Percentiles rank a stretch among this genome's conserved stretches.
These are phyloP conservation scores for Ceratobasidium sp. DNA, from an alignment of 1,284 basidiomycete genomes.

Conservation along the genomic window DNA sequence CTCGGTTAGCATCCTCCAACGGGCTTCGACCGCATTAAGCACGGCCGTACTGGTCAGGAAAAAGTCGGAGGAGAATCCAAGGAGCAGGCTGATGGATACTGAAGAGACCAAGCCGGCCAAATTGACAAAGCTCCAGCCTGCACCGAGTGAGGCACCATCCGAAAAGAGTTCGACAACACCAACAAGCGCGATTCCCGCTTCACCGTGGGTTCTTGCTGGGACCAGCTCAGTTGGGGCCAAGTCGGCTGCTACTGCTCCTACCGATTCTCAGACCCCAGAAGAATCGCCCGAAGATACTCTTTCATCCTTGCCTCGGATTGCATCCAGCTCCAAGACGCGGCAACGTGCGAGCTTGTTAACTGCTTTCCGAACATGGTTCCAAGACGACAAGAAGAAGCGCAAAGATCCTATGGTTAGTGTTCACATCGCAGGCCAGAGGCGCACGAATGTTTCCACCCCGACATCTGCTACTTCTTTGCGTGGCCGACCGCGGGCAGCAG, in stretches of 20 bases:
- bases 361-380: constrained; percentile 79
- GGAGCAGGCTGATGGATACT: constrained; percentile 16
- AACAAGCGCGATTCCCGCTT: constrained; percentile 18
- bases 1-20: constrained; percentile 92
- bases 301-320: constrained; percentile 26
- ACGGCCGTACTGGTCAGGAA: constrained; percentile 81
- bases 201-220: constrained; percentile 25
- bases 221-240: neutral
- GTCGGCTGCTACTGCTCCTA: constrained; percentile 59
- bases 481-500: neutral
- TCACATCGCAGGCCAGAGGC: constrained; percentile 11
- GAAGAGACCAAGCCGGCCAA: constrained; percentile 16
- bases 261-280: constrained; percentile 58
- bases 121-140: constrained; percentile 24
- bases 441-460: neutral
- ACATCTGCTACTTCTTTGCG: constrained; percentile 15
- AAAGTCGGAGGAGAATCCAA: constrained; percentile 69
- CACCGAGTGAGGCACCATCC: constrained; percentile 5
- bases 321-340: constrained; percentile 50
- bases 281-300: constrained; percentile 34
- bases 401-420: constrained; percentile 52
- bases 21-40: constrained; percentile 84
- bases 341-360: constrained; percentile 74
- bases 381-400: constrained; percentile 73
- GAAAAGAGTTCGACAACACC: constrained; percentile 32